Percentiles rank a stretch among this genome's conserved stretches.
Conservation (phyloP, 768 basidiomycete genomes). For the Hypsizygus marmoreus region DNA sequence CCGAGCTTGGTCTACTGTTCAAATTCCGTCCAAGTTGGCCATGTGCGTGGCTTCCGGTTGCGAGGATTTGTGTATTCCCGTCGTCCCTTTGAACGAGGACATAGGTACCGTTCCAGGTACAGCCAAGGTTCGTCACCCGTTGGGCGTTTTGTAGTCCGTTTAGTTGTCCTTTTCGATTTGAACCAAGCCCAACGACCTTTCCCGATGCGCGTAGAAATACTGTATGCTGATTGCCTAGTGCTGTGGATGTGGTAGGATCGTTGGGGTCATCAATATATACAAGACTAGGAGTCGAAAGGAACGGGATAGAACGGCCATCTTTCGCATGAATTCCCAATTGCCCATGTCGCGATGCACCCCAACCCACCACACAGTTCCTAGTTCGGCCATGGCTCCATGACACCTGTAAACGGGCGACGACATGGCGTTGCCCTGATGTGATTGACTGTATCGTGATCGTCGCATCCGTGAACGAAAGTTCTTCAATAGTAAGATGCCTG, state of each 20-base stretch:
- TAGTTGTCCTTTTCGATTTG: conserved; percentile 71
- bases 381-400: conserved; percentile 21
- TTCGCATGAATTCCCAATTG: conserved; percentile 60
- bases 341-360: conserved; percentile 86
- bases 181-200: conserved; percentile 56
- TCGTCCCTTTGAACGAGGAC: conserved; percentile 29
- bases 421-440: conserved; percentile 72
- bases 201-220: conserved; percentile 61
- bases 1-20: conserved; percentile 13
- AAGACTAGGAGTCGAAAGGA: conserved; percentile 32
- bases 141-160: conserved; percentile 30
- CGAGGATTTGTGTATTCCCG: conserved; percentile 27
- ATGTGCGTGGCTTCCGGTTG: conserved; percentile 58
- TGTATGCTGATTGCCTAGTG: conserved; percentile 46
- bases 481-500: conserved; percentile 35
- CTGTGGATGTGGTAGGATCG: conserved; percentile 34
- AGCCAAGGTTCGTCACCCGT: conserved; percentile 37
- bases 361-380: conserved; percentile 55
- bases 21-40: conserved; percentile 62
- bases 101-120: conserved; percentile 86
- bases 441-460: conserved; percentile 43
- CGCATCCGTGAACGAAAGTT: conserved; percentile 21
- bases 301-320: conserved; percentile 24
- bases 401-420: conserved; percentile 47
- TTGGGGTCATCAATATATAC: conserved; percentile 32